Conservation (phyloP, 495 filamentous ascomycete genomes). For the Umbilicaria muhlenbergii region DNA sequence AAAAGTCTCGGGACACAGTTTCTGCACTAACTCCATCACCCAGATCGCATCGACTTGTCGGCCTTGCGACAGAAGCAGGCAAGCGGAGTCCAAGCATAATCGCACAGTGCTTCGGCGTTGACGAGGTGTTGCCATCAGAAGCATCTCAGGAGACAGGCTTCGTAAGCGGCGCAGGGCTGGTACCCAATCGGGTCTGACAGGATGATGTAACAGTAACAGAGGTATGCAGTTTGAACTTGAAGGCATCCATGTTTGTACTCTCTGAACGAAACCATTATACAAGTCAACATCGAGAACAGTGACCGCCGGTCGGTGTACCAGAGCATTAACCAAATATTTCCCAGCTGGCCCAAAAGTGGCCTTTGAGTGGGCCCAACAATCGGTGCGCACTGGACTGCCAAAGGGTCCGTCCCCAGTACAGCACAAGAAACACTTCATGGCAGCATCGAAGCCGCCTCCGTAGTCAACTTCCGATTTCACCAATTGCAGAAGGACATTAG, state of each 20-base stretch:
- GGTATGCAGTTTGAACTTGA: background rate
- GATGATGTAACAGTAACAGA: background rate
- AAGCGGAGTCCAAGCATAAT: slow-evolving; percentile 4
- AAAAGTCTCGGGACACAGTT: background rate
- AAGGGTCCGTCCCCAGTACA: background rate
- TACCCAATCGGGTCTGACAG: background rate
- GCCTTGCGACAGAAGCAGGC: background rate
- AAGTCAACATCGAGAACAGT: background rate
- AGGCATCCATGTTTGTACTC: background rate
- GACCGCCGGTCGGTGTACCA: background rate
- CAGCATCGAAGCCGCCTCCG: background rate
- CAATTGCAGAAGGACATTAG: background rate
- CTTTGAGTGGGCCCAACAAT: background rate
- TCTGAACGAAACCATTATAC: background rate
- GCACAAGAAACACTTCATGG: background rate
- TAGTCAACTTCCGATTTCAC: background rate
- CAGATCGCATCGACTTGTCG: background rate
- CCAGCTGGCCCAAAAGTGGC: background rate
- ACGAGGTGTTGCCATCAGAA: background rate
- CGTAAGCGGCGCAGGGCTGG: background rate
- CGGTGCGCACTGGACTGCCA: background rate
- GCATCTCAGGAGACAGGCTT: background rate
- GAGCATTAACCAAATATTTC: background rate
- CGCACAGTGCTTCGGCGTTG: background rate
- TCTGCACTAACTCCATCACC: slow-evolving; percentile 1